Base-by-base conservation (phyloP, 495 filamentous ascomycete species). In the Bryoglossum gracile region DNA sequence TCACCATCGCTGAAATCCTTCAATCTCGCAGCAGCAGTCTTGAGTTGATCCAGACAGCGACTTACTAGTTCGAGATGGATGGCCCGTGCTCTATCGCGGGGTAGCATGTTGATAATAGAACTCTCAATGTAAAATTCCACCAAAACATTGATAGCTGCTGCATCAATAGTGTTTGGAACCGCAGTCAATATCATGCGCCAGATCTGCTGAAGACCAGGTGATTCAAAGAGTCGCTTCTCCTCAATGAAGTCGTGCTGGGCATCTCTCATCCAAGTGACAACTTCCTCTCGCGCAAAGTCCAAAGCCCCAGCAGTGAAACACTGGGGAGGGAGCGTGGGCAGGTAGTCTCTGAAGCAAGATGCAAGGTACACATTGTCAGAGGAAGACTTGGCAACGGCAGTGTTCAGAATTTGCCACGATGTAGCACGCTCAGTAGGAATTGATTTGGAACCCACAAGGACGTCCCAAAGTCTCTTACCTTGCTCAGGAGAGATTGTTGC, bases 171-270 rank as follows among this genome's bases (percentile, higher is more conserved):
- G 36, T 76, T 73, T n/a, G 73, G 68, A 3, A 79, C 80, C 10
- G 86, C 81, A 16, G 74, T 80, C 39, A 95, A 60, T 14, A 91
- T 81, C 58, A 95, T 80, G 13, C 76, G 78, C 91, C 91, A 97
- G 39, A 96, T 69, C 34, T 87, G 74, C 43, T 92, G 86, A 41
- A 86, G 72, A 8, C 82, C 84, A 14, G 75, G 68, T 42, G 84
- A 72, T 11, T 70, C 58, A 17, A 81, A 66, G 5, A 74, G 60
- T 23, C 71, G 66, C 49, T 74, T 62, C 26, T 73, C 75, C 9
- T 55, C 60, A 14, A 46, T 32, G 26, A 47, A 45, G n/a, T 43
- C 35, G n/a, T 25, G 32, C 1, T 36, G 26, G 18, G 22, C 37
- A 34, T 58, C 53, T 30, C 52, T 46, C 32, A 59, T 26, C 61